phyloP scores from a whole-genome alignment of 495 filamentous ascomycete genomes.

The Cenococcum geophilum region DNA sequence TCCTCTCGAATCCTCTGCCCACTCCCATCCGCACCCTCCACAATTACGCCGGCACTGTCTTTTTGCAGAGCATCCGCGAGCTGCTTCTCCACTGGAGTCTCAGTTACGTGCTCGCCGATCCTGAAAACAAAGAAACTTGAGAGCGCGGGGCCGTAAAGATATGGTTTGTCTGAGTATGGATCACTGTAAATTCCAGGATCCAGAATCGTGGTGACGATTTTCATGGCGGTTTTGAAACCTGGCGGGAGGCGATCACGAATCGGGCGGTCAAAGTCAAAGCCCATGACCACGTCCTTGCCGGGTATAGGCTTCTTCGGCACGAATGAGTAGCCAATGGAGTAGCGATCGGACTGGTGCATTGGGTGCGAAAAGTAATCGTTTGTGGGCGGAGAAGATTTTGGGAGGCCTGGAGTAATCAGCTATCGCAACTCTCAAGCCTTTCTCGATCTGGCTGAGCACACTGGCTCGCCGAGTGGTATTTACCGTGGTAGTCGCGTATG shows the following conservation, averaged over 20 bases:
- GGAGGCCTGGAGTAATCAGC: slow-evolving; percentile 16
- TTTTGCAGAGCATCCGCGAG: slow-evolving; percentile 8
- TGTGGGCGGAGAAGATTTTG: slow-evolving; percentile 36
- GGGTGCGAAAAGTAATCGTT: slow-evolving; percentile 69
- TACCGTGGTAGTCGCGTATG: slow-evolving; percentile 58
- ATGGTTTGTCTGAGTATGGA: slow-evolving; percentile 76
- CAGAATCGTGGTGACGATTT: slow-evolving; percentile 74
- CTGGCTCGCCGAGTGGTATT: neutral
- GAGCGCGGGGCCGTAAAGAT: slow-evolving; percentile 71
- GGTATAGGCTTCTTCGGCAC: slow-evolving; percentile 59
- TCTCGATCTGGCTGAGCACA: neutral
- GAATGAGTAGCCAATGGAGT: slow-evolving; percentile 73
- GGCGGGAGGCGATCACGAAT: slow-evolving; percentile 81
- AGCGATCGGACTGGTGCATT: slow-evolving; percentile 66
- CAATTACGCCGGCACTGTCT: slow-evolving; percentile 21
- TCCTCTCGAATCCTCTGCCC: slow-evolving; percentile 49
- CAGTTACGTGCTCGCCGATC: slow-evolving; percentile 15
- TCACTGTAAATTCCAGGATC: slow-evolving; percentile 87
- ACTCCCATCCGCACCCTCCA: slow-evolving; percentile 45
- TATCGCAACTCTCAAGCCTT: slow-evolving; percentile 23
- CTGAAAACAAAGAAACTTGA: slow-evolving; percentile 46
- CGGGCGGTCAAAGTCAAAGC: slow-evolving; percentile 86
- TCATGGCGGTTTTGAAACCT: slow-evolving; percentile 74
- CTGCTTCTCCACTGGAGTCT: slow-evolving; percentile 6
- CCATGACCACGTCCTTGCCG: slow-evolving; percentile 72